Evolutionary conservation across 495 filamentous ascomycete species (phyloP).

Genomic region (Penicillium tannophilum): DNA sequence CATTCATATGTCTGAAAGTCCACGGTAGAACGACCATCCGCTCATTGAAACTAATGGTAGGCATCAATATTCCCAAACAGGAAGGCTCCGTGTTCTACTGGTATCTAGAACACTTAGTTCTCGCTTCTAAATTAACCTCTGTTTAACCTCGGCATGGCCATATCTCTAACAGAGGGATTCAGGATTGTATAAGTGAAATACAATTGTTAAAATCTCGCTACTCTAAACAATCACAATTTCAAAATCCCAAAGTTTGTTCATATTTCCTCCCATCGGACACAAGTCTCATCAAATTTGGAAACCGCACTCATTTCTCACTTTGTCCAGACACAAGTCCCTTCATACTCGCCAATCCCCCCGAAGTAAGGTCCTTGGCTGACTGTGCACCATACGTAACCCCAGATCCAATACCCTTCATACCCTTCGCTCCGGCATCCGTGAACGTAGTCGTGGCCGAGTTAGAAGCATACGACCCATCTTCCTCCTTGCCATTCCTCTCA

Average conservation of each 20-base stretch:
- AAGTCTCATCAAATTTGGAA: background rate
- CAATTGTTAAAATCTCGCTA: background rate
- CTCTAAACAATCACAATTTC: background rate
- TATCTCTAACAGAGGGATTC: background rate
- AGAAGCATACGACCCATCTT: conserved; percentile 50
- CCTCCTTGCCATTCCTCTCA: conserved; percentile 64
- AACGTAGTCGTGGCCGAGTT: conserved; percentile 6
- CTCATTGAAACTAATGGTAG: background rate
- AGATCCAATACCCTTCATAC: conserved; percentile 8
- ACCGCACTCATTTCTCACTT: background rate
- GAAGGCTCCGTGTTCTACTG: background rate
- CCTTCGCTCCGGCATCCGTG: conserved; percentile 7
- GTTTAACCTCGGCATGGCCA: background rate
- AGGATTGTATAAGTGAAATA: background rate
- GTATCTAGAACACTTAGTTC: background rate
- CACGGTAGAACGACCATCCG: no score
- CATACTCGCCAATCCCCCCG: conserved; percentile 4
- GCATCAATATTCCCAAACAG: background rate
- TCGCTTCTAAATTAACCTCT: background rate
- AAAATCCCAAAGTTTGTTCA: background rate
- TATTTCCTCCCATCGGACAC: background rate
- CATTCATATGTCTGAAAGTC: no score
- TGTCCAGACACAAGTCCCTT: conserved; percentile 5
- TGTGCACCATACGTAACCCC: conserved; percentile 7
- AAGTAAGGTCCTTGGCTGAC: conserved; percentile 7